Base-by-base conservation (phyloP, 2,329 filamentous ascomycete species). In the Colletotrichum tropicale region DNA sequence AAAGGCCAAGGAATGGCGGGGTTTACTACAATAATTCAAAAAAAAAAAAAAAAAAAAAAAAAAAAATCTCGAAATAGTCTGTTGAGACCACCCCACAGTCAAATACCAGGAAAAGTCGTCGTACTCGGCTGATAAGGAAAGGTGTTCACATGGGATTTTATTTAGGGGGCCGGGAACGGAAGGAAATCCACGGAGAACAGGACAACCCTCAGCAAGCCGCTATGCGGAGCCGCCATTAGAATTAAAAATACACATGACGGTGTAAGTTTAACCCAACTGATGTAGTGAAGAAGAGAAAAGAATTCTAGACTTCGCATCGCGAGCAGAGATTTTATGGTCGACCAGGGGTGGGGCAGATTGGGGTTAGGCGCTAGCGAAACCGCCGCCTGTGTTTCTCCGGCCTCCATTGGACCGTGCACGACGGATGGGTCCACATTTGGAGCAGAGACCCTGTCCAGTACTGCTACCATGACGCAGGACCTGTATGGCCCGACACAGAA, bases 111-210 rank as follows among this genome's bases (percentile, higher is more conserved):
- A 77, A 84, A 78, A 80, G 79, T 79, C 79, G 83, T 79, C 80
- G 83, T 83, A 82, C 82, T 80, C 80, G 86, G 84, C 88, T 88
- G 86, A 82, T 86, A 79, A 84, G 84, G 83, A 86, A 88, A 87
- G 87, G 86, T 83, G 82, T 81, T 86, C 84, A 85, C 86, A 80
- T 80, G 78, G 78, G 12, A 65, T 81, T 87, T 84, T 76, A 79
- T 89, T 75, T 87, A 79, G 87, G 87, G 83, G 88, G 88, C 88
- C 87, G 88, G 88, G 88, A 89, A 89, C 88, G 88, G 88, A 88
- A 86, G 87, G 84, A 88, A 84, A 88, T 86, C 85, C 86, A 89
- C 86, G 81, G 86, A 81, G 71, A 66, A 70, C 69, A 72, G 83
- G 81, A 84, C 87, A 87, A 86, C 88, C 87, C 87, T 88, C 88